phyloP scores from a whole-genome alignment of 2,329 filamentous ascomycete genomes.

The Pseudogymnoascus sp. region DNA sequence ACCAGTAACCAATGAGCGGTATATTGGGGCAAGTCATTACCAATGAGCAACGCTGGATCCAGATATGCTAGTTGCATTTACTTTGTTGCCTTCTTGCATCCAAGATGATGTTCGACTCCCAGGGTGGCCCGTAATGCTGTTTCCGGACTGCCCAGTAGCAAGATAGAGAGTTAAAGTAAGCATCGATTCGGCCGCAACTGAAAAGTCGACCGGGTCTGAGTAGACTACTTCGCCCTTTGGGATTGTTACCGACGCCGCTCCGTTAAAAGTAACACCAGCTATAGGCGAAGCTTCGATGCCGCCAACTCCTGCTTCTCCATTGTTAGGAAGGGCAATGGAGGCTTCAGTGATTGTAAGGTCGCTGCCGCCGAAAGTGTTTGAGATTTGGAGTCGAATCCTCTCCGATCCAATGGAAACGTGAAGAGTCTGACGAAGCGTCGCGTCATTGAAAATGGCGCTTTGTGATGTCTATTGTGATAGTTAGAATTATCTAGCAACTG shows the following conservation, averaged over 20 bases:
- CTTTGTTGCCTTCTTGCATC: conserved; percentile 49
- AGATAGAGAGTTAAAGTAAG: conserved; percentile 54
- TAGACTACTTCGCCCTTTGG: conserved; percentile 51
- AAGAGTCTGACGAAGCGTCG: conserved; percentile 59
- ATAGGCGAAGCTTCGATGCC: conserved; percentile 46
- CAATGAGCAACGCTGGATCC: conserved; percentile 33
- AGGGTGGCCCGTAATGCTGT: conserved; percentile 55
- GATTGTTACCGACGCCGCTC: conserved; percentile 42
- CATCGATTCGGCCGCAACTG: conserved; percentile 42
- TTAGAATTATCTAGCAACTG: not conserved
- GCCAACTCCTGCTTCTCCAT: conserved; percentile 45
- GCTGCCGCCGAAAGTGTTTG: conserved; percentile 56
- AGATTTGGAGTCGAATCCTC: conserved; percentile 54
- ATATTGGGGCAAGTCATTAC: conserved; percentile 18
- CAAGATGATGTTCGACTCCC: conserved; percentile 57
- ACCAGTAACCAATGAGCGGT: not conserved
- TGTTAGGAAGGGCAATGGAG: conserved; percentile 48
- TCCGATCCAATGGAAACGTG: conserved; percentile 50
- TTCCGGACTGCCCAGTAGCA: conserved; percentile 46
- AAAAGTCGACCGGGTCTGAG: conserved; percentile 53
- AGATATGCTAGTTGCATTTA: conserved; percentile 37
- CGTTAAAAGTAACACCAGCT: conserved; percentile 51
- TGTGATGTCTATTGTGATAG: conserved; percentile 26
- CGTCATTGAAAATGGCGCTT: conserved; percentile 48
- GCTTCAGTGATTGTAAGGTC: conserved; percentile 53